Evolutionary conservation across 2,329 filamentous ascomycete genomes (phyloP).

Genomic region (Fusarium caatingaense): DNA sequence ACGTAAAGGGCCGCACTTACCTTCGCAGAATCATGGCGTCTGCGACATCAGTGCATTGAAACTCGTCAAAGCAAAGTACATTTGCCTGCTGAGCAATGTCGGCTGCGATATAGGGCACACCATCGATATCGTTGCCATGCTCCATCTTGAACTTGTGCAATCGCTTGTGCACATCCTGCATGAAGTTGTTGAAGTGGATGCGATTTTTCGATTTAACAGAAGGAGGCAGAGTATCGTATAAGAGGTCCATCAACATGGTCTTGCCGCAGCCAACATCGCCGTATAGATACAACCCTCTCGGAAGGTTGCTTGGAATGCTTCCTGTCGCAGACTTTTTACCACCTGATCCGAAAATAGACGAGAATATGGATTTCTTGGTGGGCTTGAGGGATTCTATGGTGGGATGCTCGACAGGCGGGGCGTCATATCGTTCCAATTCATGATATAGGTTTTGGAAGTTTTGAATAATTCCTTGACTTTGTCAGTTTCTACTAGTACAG

Average conservation of each 20-base stretch:
- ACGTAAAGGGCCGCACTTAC: slow-evolving; percentile 49
- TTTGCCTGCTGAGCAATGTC: slow-evolving; percentile 87
- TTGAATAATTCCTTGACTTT: slow-evolving; percentile 79
- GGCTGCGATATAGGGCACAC: slow-evolving; percentile 91
- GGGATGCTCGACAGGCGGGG: slow-evolving; percentile 80
- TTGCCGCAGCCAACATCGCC: slow-evolving; percentile 98
- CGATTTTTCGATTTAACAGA: slow-evolving; percentile 86
- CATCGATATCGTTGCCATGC: slow-evolving; percentile 90
- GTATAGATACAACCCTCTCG: slow-evolving; percentile 92
- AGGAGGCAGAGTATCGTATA: slow-evolving; percentile 89
- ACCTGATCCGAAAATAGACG: slow-evolving; percentile 70
- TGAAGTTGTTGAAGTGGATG: slow-evolving; percentile 99
- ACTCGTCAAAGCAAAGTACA: slow-evolving; percentile 97
- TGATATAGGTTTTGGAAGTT: slow-evolving; percentile 90
- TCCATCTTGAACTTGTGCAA: slow-evolving; percentile 90
- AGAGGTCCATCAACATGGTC: slow-evolving; percentile 99
- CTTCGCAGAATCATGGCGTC: slow-evolving; percentile 97
- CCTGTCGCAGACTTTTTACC: slow-evolving; percentile 55
- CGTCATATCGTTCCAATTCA: slow-evolving; percentile 78
- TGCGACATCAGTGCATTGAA: slow-evolving; percentile 97
- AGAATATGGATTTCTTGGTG: slow-evolving; percentile 64
- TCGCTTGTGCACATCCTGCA: slow-evolving; percentile 95
- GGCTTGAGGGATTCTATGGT: slow-evolving; percentile 76
- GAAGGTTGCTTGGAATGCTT: slow-evolving; percentile 77
- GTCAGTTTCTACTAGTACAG: slow-evolving; percentile 21